Percentiles rank a stretch among this genome's conserved stretches.
These are phyloP conservation scores for Oryza longistaminata DNA, from an alignment of 176 grass and related monocot species.

Conservation along the genomic window DNA sequence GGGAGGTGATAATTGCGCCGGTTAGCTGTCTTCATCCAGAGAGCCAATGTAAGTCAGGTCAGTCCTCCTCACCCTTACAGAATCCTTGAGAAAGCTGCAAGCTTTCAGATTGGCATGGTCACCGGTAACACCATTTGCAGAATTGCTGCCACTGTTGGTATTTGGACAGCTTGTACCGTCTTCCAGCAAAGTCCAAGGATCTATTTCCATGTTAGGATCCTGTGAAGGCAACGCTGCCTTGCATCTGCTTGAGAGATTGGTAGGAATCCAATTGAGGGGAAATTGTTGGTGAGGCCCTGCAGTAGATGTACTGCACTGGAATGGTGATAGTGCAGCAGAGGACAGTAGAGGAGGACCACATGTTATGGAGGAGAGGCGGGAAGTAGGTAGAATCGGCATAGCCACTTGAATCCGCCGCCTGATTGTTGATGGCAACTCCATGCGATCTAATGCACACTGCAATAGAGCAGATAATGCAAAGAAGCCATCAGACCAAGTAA, in stretches of 20 bases:
- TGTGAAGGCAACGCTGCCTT: constrained; percentile 57
- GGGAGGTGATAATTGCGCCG: neutral
- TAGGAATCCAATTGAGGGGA: constrained; percentile 43
- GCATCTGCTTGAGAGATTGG: constrained; percentile 63
- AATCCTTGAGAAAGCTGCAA: constrained; percentile 88
- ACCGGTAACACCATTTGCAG: constrained; percentile 29
- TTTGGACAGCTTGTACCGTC: constrained; percentile 76
- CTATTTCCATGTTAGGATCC: constrained; percentile 76
- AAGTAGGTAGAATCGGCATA: constrained; percentile 75
- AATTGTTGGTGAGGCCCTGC: constrained; percentile 55
- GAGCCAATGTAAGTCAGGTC: constrained; percentile 93
- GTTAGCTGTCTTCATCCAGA: constrained; percentile 87
- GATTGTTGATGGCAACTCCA: constrained; percentile 82
- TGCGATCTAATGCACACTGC: constrained; percentile 72
- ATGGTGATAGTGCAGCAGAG: constrained; percentile 47
- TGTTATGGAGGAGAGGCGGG: constrained; percentile 42
- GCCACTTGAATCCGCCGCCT: constrained; percentile 77
- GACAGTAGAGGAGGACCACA: constrained; percentile 70
- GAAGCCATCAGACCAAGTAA: neutral
- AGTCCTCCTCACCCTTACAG: constrained; percentile 82
- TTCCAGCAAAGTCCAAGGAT: constrained; percentile 89
- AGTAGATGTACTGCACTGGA: constrained; percentile 44
- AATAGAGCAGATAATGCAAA: neutral
- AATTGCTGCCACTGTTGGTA: constrained; percentile 38
- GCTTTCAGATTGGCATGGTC: constrained; percentile 88